phyloP scores from a whole-genome alignment of 805 yeast genomes.

The Candida ortonii region DNA sequence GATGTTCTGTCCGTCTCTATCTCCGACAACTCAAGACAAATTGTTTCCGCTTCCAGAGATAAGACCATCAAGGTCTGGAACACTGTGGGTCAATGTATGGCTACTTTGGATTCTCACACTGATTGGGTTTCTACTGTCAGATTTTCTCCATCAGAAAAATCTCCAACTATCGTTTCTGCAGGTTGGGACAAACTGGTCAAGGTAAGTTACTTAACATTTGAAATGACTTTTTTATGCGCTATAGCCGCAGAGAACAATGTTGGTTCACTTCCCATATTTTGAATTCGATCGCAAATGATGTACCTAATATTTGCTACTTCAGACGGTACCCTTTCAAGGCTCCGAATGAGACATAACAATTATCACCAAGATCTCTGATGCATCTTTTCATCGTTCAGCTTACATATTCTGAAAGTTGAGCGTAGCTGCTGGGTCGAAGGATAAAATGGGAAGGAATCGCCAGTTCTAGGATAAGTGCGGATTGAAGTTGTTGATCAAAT shows the following conservation, averaged over 20 bases:
- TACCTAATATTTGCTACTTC: constrained; percentile 97
- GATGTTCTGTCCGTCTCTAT: constrained; percentile 97
- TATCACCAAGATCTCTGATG: constrained; percentile 99
- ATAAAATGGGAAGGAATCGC: no score
- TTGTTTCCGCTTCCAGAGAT: constrained; percentile 98
- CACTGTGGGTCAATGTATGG: constrained; percentile 95
- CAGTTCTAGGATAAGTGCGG: no score
- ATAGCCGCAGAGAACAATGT: no score
- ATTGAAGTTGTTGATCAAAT: constrained; percentile 1
- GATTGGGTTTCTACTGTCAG: constrained; percentile 99
- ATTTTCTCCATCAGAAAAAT: constrained; percentile 81
- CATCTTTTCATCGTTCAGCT: constrained; percentile 6
- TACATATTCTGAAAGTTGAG: neutral
- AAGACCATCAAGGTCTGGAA: constrained; percentile 99
- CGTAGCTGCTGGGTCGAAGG: neutral
- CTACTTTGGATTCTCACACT: constrained; percentile 90
- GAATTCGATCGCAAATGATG: constrained; percentile 56
- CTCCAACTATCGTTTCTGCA: constrained; percentile 90
- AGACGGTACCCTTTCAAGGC: constrained; percentile 63
- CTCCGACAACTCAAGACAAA: constrained; percentile 94
- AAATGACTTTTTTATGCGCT: constrained; percentile 5
- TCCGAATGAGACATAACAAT: constrained; percentile 89
- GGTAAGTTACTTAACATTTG: constrained; percentile 71
- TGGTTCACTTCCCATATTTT: no score
- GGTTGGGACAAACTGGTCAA: constrained; percentile 98